These are phyloP conservation scores for Mollisia scopiformis DNA, from an alignment of 2,329 filamentous ascomycete species.

Conservation along the genomic window DNA sequence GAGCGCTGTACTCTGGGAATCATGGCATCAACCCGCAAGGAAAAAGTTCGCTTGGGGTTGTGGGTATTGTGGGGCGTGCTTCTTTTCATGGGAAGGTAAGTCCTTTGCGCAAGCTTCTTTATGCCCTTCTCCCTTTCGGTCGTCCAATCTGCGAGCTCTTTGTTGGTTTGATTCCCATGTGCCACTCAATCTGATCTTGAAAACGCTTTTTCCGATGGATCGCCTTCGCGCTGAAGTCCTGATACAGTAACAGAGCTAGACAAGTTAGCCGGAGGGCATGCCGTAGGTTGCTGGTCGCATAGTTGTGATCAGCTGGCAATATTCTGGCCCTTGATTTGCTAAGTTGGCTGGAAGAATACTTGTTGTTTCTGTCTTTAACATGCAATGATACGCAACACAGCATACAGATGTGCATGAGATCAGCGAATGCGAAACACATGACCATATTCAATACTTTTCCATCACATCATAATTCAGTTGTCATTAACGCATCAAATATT, in stretches of 20 bases:
- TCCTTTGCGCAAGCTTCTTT: not conserved
- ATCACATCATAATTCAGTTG: too few species aligned
- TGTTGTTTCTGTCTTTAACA: not conserved
- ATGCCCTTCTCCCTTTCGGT: not conserved
- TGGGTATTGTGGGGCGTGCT: slow-evolving; percentile 27
- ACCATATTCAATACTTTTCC: not conserved
- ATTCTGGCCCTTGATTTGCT: not conserved
- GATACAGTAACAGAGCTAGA: too few species aligned
- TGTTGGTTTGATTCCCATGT: too few species aligned
- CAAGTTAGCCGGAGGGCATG: too few species aligned
- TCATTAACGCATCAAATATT: too few species aligned
- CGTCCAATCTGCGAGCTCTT: not conserved
- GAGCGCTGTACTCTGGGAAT: slow-evolving; percentile 18
- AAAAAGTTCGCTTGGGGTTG: slow-evolving; percentile 30
- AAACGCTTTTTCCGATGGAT: too few species aligned
- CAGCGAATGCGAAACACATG: not conserved
- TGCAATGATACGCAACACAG: not conserved
- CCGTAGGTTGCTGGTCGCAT: too few species aligned
- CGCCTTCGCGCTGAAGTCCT: too few species aligned
- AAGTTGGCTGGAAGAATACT: not conserved
- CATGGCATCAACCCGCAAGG: slow-evolving; percentile 20
- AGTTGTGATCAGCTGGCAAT: not conserved
- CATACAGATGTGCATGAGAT: not conserved
- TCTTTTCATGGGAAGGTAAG: slow-evolving; percentile 29
- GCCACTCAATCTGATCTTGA: too few species aligned